Evolutionary conservation across 2,329 filamentous ascomycete genomes (phyloP).

Genomic region (Elsinoe fawcettii): DNA sequence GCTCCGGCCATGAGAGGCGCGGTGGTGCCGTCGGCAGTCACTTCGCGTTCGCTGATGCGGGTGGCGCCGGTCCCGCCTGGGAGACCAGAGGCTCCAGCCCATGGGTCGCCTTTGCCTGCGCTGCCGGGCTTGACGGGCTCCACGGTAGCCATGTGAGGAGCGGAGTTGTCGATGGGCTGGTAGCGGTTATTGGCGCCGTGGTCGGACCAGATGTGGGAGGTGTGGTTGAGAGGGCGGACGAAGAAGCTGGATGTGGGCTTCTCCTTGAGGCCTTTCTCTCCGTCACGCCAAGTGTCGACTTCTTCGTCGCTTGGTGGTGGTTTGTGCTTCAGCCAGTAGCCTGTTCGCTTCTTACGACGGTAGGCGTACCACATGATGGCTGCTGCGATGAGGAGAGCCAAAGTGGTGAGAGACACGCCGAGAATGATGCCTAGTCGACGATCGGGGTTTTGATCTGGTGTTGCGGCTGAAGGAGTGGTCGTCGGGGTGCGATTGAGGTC

Average conservation of each 20-base stretch:
- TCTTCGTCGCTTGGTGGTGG: slow-evolving; percentile 14
- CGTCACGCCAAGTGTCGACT: slow-evolving; percentile 12
- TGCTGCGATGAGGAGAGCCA: slow-evolving; percentile 18
- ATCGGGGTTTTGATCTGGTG: slow-evolving; percentile 1
- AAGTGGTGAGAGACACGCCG: slow-evolving; percentile 19
- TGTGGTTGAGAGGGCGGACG: slow-evolving; percentile 7
- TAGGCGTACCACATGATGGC: slow-evolving; percentile 19
- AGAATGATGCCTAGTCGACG: slow-evolving; percentile 20
- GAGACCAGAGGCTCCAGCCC: slow-evolving; percentile 1
- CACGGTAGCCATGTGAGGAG: neutral
- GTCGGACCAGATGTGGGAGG: slow-evolving; percentile 10
- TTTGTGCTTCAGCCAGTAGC: slow-evolving; percentile 15
- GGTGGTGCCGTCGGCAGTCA: neutral
- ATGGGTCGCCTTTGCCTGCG: neutral
- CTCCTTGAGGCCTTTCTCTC: slow-evolving; percentile 1
- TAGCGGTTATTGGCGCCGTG: neutral
- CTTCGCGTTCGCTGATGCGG: slow-evolving; percentile 2
- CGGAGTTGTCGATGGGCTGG: slow-evolving; percentile 1
- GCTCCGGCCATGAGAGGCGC: neutral
- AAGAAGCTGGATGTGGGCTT: slow-evolving; percentile 11
- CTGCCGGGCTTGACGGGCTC: slow-evolving; percentile 1
- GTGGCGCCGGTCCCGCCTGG: slow-evolving; percentile 3
- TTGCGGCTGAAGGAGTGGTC: slow-evolving; percentile 1
- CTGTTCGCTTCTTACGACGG: slow-evolving; percentile 18
- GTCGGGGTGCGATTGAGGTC: slow-evolving; percentile 10